Percentiles rank a stretch among this genome's conserved stretches.
Conservation (phyloP, 225 moss, liverwort and hornwort genomes). For the Neckera pumila region DNA sequence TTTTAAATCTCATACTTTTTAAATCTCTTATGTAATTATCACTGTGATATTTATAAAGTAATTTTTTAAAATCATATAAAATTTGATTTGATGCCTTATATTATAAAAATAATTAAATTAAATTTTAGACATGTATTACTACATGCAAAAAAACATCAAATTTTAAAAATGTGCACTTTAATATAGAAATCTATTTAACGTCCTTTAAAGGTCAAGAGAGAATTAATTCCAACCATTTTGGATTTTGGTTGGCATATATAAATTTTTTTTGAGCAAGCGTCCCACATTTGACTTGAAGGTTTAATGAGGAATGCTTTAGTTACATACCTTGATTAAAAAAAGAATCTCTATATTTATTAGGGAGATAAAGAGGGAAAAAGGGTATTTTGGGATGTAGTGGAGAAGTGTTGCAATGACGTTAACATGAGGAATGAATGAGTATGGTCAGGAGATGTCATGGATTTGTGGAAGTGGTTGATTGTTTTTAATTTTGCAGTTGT, state of each 20-base stretch:
- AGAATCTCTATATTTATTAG: neutral
- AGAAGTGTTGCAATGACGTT: neutral
- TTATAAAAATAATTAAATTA: too few species aligned
- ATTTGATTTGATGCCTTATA: too few species aligned
- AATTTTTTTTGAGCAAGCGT: fast-evolving
- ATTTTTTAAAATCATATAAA: too few species aligned
- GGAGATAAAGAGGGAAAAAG: too few species aligned
- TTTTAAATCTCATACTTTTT: too few species aligned
- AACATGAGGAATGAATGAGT: neutral
- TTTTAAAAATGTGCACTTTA: too few species aligned
- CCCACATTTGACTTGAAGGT: too few species aligned
- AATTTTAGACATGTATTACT: too few species aligned
- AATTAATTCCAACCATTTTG: neutral
- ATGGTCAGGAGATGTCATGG: fast-evolving
- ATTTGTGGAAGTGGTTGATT: neutral
- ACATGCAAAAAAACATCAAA: too few species aligned
- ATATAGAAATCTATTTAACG: too few species aligned
- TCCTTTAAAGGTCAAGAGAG: neutral
- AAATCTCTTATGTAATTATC: too few species aligned
- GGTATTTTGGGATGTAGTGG: neutral
- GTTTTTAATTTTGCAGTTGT: neutral
- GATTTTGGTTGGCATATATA: neutral
- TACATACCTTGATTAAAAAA: neutral
- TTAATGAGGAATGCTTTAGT: neutral
- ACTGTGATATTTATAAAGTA: too few species aligned